Evolutionary conservation across 2,329 filamentous ascomycete genomes (phyloP).

Genomic region (Colletotrichum sp.): DNA sequence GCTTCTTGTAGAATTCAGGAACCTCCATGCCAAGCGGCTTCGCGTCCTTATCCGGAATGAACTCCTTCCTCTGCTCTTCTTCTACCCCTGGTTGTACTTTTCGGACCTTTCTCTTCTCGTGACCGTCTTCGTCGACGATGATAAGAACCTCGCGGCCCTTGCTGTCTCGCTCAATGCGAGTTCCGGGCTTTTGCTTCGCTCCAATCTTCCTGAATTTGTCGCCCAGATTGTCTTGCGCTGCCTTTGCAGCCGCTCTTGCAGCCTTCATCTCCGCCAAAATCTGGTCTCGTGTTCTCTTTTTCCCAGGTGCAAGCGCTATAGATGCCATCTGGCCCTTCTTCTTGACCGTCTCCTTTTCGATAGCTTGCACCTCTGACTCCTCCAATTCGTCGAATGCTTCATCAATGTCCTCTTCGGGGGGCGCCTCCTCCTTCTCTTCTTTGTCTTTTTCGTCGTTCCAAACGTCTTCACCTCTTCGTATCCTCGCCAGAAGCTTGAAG

Average conservation of each 20-base stretch:
- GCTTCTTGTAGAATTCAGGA: constrained; percentile 60
- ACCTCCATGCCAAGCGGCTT: constrained; percentile 70
- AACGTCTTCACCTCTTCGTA: constrained; percentile 73
- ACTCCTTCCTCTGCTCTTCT: constrained; percentile 42
- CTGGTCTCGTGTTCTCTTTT: constrained; percentile 69
- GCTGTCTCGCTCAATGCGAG: constrained; percentile 64
- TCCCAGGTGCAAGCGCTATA: constrained; percentile 55
- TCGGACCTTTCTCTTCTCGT: constrained; percentile 69
- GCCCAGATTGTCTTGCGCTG: constrained; percentile 55
- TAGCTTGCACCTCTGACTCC: constrained; percentile 56
- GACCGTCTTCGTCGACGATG: constrained; percentile 68
- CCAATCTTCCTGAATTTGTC: constrained; percentile 71
- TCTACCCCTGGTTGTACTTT: constrained; percentile 48
- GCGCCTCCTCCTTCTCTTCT: constrained; percentile 27
- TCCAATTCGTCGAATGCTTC: constrained; percentile 69
- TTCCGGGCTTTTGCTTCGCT: constrained; percentile 54
- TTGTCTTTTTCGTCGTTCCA: constrained; percentile 41
- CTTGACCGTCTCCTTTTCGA: constrained; percentile 59
- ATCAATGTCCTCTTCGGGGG: constrained; percentile 58
- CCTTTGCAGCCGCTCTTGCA: constrained; percentile 63
- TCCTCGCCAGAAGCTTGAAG: constrained; percentile 75
- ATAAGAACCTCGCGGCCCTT: constrained; percentile 69
- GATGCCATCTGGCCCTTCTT: constrained; percentile 68
- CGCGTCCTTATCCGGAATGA: constrained; percentile 59
- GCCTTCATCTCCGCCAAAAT: constrained; percentile 72